These are phyloP conservation scores for Conticribra weissflogii DNA, from an alignment of 108 stramenopile species.

Conservation along the genomic window DNA sequence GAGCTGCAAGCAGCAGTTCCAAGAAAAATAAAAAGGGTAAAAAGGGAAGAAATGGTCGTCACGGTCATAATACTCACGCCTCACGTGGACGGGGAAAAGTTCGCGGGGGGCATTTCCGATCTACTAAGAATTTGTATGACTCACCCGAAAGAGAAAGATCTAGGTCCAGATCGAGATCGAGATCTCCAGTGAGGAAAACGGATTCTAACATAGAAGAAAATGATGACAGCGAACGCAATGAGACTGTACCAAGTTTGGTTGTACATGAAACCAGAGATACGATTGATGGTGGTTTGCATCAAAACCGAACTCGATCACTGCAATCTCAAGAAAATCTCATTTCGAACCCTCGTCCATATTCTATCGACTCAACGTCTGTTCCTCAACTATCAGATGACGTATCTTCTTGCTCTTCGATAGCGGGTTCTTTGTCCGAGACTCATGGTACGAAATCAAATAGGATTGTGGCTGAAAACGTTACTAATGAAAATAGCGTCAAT, in stretches of 20 bases:
- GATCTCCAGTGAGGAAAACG: slow-evolving; percentile 5
- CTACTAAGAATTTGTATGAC: slow-evolving; percentile 13
- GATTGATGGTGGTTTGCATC: background rate
- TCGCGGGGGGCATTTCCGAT: slow-evolving; percentile 10
- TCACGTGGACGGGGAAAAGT: slow-evolving; percentile 24
- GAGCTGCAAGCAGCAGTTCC: background rate
- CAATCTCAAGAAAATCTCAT: slow-evolving; percentile 10
- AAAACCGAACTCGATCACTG: too few relatives aligned
- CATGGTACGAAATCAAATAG: slow-evolving; percentile 7
- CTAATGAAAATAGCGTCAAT: background rate
- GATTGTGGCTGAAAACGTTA: too few relatives aligned
- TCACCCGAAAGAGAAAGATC: slow-evolving; percentile 15
- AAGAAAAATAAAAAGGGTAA: slow-evolving; percentile 50
- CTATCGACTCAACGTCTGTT: slow-evolving; percentile 26
- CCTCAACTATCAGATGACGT: slow-evolving; percentile 36
- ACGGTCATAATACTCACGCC: slow-evolving; percentile 40
- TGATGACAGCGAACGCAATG: background rate
- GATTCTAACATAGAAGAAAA: background rate
- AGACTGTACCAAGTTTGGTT: too few relatives aligned
- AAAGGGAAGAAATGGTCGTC: slow-evolving; percentile 47
- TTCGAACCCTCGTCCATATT: slow-evolving; percentile 29
- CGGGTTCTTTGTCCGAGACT: slow-evolving; percentile 20
- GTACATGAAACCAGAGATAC: too few relatives aligned
- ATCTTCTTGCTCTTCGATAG: slow-evolving; percentile 22
- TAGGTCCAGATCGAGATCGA: slow-evolving; percentile 9